These are phyloP conservation scores for Botrytis cinerea DNA, from an alignment of 2,329 filamentous ascomycete species.

Conservation along the genomic window DNA sequence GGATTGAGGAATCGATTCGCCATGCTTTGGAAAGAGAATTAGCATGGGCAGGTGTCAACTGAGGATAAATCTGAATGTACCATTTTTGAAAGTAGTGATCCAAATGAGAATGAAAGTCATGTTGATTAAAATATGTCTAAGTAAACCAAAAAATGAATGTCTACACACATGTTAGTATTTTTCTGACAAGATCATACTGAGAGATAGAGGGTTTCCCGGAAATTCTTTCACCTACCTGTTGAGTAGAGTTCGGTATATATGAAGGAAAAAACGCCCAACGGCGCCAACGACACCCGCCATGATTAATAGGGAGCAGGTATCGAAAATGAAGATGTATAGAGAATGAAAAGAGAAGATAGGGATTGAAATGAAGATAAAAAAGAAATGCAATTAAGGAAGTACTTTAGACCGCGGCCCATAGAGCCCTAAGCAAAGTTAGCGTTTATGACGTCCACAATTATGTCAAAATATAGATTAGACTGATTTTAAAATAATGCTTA, in stretches of 20 bases:
- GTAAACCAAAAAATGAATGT: slow-evolving; percentile 37
- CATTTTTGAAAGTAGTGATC: slow-evolving; percentile 41
- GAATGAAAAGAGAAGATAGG: not conserved
- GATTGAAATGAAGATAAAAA: not conserved
- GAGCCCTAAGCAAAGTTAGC: slow-evolving; percentile 8
- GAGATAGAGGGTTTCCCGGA: not conserved
- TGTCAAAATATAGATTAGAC: not conserved
- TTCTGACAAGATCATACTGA: not conserved
- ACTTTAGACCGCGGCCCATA: not conserved
- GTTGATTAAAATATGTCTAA: slow-evolving; percentile 38
- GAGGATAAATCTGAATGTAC: slow-evolving; percentile 24
- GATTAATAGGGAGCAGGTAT: slow-evolving; percentile 17
- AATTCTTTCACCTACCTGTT: slow-evolving; percentile 31
- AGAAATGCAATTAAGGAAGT: slow-evolving; percentile 3
- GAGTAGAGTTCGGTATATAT: slow-evolving; percentile 36
- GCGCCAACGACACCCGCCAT: slow-evolving; percentile 28
- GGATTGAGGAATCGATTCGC: slow-evolving; percentile 37
- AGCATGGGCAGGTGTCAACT: not conserved
- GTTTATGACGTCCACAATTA: slow-evolving; percentile 12
- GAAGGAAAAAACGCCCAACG: slow-evolving; percentile 33
- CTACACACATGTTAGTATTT: slow-evolving; percentile 25
- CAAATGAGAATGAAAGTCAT: slow-evolving; percentile 38
- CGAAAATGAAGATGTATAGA: not conserved
- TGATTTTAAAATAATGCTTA: not conserved
- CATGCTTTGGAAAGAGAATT: slow-evolving; percentile 29